Evolutionary conservation across 2,329 filamentous ascomycete genomes (phyloP).

Genomic region (Alternaria postmessia): DNA sequence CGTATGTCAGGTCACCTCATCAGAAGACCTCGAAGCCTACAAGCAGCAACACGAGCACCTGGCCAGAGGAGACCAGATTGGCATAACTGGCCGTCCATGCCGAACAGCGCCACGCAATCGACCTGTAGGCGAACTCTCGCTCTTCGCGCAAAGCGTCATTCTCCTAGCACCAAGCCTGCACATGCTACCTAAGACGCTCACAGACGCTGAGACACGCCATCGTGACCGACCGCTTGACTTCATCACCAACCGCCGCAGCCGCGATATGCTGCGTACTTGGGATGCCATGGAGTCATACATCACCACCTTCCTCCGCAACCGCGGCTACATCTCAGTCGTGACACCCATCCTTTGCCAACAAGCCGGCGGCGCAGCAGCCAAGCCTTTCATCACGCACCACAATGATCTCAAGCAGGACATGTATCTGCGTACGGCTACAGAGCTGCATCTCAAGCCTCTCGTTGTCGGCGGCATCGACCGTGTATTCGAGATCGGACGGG

Average conservation of each 20-base stretch:
- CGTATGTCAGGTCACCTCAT: background rate
- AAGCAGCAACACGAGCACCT: constrained; percentile 1
- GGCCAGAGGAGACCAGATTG: constrained; percentile 57
- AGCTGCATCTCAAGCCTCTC: constrained; percentile 95
- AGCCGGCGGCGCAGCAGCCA: constrained; percentile 92
- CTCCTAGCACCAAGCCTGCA: constrained; percentile 92
- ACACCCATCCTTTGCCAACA: constrained; percentile 96
- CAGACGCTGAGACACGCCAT: constrained; percentile 92
- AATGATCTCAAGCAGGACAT: constrained; percentile 95
- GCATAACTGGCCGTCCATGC: constrained; percentile 83
- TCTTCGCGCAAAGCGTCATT: constrained; percentile 86
- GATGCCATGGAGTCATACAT: constrained; percentile 89
- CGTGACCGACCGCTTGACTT: constrained; percentile 93
- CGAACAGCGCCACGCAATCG: constrained; percentile 88
- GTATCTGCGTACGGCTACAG: constrained; percentile 93
- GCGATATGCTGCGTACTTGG: constrained; percentile 83
- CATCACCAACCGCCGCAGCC: constrained; percentile 91
- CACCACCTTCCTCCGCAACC: constrained; percentile 83
- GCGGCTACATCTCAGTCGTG: constrained; percentile 92
- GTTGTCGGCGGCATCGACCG: constrained; percentile 93
- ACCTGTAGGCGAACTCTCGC: constrained; percentile 89
- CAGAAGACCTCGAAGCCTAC: background rate
- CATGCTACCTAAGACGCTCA: constrained; percentile 82
- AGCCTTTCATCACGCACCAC: constrained; percentile 93
- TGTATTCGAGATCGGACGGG: constrained; percentile 94